phyloP scores from a whole-genome alignment of 768 basidiomycete species.

The Termitomyces sp. region DNA sequence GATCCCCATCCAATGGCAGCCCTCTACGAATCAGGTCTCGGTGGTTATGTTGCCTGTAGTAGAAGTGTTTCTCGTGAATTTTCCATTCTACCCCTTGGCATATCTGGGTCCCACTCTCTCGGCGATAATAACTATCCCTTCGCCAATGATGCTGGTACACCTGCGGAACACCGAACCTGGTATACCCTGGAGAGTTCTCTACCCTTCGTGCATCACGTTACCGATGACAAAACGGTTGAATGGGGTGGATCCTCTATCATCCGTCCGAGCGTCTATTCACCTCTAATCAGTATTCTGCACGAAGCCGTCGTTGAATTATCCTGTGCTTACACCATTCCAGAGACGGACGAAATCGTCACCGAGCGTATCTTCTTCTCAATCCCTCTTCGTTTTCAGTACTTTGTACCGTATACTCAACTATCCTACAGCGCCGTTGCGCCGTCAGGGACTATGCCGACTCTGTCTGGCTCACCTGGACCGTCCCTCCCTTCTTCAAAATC shows the following conservation, averaged over 20 bases:
- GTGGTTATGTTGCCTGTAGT: conserved; percentile 16
- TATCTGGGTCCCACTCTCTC: conserved; percentile 45
- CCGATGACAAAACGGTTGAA: conserved; percentile 23
- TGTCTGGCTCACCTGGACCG: conserved; percentile 6
- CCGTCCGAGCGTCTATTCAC: conserved; percentile 45
- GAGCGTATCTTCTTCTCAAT: conserved; percentile 41
- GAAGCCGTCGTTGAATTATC: conserved; percentile 47
- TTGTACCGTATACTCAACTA: conserved; percentile 30
- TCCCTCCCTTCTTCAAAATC: conserved; percentile 15
- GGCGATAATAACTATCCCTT: conserved; percentile 50
- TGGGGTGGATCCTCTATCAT: conserved; percentile 38
- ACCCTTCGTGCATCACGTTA: conserved; percentile 35
- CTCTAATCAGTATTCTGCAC: conserved; percentile 57
- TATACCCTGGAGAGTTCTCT: conserved; percentile 53
- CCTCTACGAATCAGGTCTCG: conserved; percentile 45
- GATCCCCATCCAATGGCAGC: conserved; percentile 52
- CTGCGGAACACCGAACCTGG: conserved; percentile 40
- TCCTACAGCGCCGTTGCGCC: conserved; percentile 12
- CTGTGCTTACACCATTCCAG: conserved; percentile 50
- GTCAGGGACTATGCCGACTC: conserved; percentile 1
- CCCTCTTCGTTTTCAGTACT: conserved; percentile 46
- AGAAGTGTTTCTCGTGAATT: conserved; percentile 32
- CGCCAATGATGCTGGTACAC: conserved; percentile 27
- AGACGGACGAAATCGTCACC: conserved; percentile 25
- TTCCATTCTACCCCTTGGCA: conserved; percentile 45